These are phyloP conservation scores for Clonostachys rhizophaga DNA, from an alignment of 2,329 filamentous ascomycete genomes.

Conservation along the genomic window DNA sequence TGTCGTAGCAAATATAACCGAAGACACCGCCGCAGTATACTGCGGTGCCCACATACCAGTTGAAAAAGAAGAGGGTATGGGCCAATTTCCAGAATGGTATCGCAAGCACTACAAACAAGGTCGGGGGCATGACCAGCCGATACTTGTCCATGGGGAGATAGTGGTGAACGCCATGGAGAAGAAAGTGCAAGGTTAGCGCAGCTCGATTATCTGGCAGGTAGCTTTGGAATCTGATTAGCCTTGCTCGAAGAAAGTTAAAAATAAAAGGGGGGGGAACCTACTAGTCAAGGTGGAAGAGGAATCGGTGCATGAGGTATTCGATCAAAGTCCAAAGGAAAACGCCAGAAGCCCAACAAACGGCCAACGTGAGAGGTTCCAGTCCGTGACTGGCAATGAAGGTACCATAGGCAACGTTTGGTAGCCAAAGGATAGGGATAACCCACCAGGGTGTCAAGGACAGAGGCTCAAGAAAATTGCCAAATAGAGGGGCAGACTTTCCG, in stretches of 20 bases:
- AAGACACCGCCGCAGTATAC: constrained; percentile 90
- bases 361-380: constrained; percentile 37
- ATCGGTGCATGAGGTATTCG: constrained; percentile 86
- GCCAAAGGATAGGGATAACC: constrained; percentile 78
- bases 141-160: constrained; percentile 99
- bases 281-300: constrained; percentile 90
- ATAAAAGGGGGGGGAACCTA: constrained; percentile 39
- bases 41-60: constrained; percentile 76
- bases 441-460: constrained; percentile 94
- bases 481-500: constrained; percentile 85
- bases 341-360: constrained; percentile 65
- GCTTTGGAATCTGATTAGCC: constrained; percentile 32
- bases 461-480: constrained; percentile 99
- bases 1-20: constrained; percentile 92
- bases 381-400: constrained; percentile 60
- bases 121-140: constrained; percentile 93
- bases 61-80: constrained; percentile 73
- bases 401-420: constrained; percentile 75
- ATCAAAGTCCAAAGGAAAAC: constrained; percentile 81
- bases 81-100: constrained; percentile 90
- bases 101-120: constrained; percentile 78
- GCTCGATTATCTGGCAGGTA: constrained; percentile 88
- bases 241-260: background rate
- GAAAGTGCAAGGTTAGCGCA: constrained; percentile 82
- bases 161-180: constrained; percentile 95